Evolutionary conservation across 495 filamentous ascomycete genomes (phyloP), one percentile per base, ranked within the genome.

Genomic region (Aspergillus bertholletiae): DNA sequence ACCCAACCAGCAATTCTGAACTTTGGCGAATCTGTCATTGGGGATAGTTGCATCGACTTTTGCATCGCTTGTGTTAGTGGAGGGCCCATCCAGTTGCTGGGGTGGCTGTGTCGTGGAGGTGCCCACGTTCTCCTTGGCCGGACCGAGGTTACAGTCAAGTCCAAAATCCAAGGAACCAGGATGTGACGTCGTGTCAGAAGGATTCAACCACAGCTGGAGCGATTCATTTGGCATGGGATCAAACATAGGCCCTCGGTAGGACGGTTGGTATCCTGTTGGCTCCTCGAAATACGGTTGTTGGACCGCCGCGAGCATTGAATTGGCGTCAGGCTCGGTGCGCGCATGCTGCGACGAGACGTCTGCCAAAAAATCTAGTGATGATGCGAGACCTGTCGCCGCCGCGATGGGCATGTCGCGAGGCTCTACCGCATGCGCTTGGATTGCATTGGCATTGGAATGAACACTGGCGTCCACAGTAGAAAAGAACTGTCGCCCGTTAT

Each of bases 1-100:
- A 28, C 74, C 74, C 8, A 75, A 57, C 78, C 78, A 81, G 56
- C 69, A 78, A 37, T 73, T 70, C 55, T 81, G 76, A 8, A 81
- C 76, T 52, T 69, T 71, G 20, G 68, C 59, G 46, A 81, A 81
- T 1, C 78, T 62, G 55, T 81, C 78, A 53, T 65, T 74, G 1
- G 74, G 69, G 40, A 79, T 79, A 53, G 71, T 54, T 41, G 61
- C 59, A n/a, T 65, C 57, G 7, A 68, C 63, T 56, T 72, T 69
- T 7, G 51, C 35, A 18, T 27, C 46, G 46, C 67, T 51, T 23
- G 64, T 70, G 17, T 72, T 70, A 4, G 56, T 41, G 5, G 61
- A 63, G 32, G 67, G 59, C 24, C 64, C 62, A 52, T 43, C 45
- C 26, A 68, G 64, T 24, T 57, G 58, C 46, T 62, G 63, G 13